Conservation (phyloP, 2,329 filamentous ascomycete genomes). For the Ophiocordyceps camponoti-floridani region DNA sequence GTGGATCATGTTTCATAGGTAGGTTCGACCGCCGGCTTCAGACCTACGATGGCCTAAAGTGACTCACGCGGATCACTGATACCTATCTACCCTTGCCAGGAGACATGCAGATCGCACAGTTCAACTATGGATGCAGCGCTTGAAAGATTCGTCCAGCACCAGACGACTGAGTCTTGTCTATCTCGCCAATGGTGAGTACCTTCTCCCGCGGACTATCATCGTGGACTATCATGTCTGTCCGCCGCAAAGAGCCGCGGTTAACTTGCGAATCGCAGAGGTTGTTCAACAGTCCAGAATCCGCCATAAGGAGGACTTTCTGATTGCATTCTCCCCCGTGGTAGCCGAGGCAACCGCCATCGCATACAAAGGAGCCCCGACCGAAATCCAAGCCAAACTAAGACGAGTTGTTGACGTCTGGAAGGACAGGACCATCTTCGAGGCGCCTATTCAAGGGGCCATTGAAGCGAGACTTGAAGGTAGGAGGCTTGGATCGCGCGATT, state of each 20-base stretch:
- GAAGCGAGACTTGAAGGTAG: slow-evolving; percentile 66
- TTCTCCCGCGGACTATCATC: slow-evolving; percentile 1
- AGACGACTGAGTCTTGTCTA: slow-evolving; percentile 88
- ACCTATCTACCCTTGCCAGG: slow-evolving; percentile 33
- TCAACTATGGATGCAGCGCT: slow-evolving; percentile 74
- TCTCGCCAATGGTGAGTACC: slow-evolving; percentile 74
- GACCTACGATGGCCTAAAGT: not conserved
- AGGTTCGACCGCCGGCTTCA: slow-evolving; percentile 34
- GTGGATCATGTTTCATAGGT: slow-evolving; percentile 99
- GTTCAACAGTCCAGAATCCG: slow-evolving; percentile 90
- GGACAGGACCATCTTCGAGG: slow-evolving; percentile 69
- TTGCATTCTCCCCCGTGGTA: slow-evolving; percentile 80
- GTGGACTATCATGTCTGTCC: not conserved
- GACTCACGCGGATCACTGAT: not conserved
- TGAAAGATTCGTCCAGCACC: slow-evolving; percentile 71
- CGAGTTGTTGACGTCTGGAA: slow-evolving; percentile 92
- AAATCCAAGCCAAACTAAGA: slow-evolving; percentile 74
- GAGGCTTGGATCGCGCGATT: slow-evolving; percentile 7
- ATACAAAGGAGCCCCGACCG: slow-evolving; percentile 73
- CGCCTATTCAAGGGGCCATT: slow-evolving; percentile 60
- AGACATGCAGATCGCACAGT: slow-evolving; percentile 85
- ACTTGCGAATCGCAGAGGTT: slow-evolving; percentile 51
- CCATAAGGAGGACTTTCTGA: slow-evolving; percentile 79
- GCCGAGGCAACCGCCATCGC: slow-evolving; percentile 80
- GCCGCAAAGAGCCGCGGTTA: not conserved